These are phyloP conservation scores for Boletus coccyginus DNA, from an alignment of 768 basidiomycete genomes.

Conservation along the genomic window DNA sequence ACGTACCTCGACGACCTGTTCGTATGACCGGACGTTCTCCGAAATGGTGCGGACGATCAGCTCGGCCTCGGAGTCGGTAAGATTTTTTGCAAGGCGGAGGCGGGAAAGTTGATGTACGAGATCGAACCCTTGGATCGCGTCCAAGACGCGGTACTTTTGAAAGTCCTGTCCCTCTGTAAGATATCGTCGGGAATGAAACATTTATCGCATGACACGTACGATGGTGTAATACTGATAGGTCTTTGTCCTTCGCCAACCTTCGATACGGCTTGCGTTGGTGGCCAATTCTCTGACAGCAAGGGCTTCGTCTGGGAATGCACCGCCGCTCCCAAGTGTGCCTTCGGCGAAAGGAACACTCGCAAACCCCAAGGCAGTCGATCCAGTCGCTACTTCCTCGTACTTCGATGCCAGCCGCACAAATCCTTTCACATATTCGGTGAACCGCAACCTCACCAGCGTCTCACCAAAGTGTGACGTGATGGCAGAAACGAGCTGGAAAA, in stretches of 20 bases:
- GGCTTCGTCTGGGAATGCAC: constrained; percentile 72
- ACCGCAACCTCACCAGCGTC: constrained; percentile 78
- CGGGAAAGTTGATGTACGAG: constrained; percentile 82
- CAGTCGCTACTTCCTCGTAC: constrained; percentile 81
- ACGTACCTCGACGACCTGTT: constrained; percentile 84
- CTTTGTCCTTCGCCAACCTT: constrained; percentile 87
- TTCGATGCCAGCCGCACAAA: constrained; percentile 89
- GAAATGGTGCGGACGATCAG: constrained; percentile 73
- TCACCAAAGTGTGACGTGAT: constrained; percentile 95
- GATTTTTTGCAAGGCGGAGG: constrained; percentile 66
- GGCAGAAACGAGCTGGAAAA: constrained; percentile 64
- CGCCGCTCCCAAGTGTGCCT: constrained; percentile 69
- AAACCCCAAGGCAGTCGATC: constrained; percentile 74
- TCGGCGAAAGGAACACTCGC: constrained; percentile 51
- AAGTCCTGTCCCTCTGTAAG: constrained; percentile 56
- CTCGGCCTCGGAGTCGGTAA: constrained; percentile 72
- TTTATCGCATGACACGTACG: constrained; percentile 43
- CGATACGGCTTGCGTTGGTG: constrained; percentile 79
- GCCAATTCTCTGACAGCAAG: constrained; percentile 66
- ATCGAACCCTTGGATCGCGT: constrained; percentile 78
- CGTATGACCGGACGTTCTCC: constrained; percentile 73
- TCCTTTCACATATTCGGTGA: constrained; percentile 83
- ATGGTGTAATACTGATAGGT: constrained; percentile 70
- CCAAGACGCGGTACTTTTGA: constrained; percentile 46
- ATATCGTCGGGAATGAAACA: background rate